These are phyloP conservation scores for Tolypocladium sp. DNA, from an alignment of 2,329 filamentous ascomycete species.

Conservation along the genomic window DNA sequence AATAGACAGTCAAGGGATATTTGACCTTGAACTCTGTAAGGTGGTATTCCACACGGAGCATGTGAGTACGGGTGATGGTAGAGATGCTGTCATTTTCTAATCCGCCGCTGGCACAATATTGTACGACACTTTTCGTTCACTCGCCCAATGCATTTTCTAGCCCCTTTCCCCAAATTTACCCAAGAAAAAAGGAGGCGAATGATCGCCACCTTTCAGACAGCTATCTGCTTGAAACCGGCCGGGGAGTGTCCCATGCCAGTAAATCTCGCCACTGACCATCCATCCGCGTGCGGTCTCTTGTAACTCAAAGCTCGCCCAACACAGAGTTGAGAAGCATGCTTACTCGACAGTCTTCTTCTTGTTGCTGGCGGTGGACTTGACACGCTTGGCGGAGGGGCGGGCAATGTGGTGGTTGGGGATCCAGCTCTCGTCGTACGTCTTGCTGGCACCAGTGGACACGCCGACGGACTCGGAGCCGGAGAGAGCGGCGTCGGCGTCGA, in stretches of 20 bases:
- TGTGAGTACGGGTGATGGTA: conserved; percentile 1
- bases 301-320: neutral
- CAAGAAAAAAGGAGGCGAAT: neutral
- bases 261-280: neutral
- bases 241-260: neutral
- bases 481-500: conserved; percentile 51
- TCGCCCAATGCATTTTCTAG: neutral
- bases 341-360: conserved; percentile 31
- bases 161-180: neutral
- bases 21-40: neutral
- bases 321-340: neutral
- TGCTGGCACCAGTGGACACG: conserved; percentile 57
- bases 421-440: conserved; percentile 86
- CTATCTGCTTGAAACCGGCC: neutral
- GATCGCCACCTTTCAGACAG: neutral
- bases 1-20: neutral
- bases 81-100: neutral
- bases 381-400: conserved; percentile 63
- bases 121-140: neutral
- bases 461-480: conserved; percentile 64
- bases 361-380: conserved; percentile 46
- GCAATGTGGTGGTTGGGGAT: conserved; percentile 85
- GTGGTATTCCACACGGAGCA: neutral
- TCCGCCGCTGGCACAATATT: neutral
- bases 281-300: neutral